Conservation (phyloP, 2,329 filamentous ascomycete species). For the Allantophomopsis lycopodina region DNA sequence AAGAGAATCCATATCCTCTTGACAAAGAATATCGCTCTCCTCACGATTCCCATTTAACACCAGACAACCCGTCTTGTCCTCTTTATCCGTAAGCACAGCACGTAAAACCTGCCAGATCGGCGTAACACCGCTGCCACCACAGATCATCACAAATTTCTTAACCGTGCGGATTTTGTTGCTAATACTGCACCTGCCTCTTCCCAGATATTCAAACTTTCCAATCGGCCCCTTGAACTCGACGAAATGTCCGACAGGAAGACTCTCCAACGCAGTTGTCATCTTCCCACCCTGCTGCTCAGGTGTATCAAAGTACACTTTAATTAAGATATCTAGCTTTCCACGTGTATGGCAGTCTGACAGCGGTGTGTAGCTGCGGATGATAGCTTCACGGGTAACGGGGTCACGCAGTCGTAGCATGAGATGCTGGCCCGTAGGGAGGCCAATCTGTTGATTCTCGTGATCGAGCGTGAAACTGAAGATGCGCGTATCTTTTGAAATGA, state of each 20-base stretch:
- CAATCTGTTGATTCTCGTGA: conserved; percentile 53
- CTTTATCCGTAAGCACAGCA: conserved; percentile 51
- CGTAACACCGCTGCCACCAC: conserved; percentile 82
- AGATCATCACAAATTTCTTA: conserved; percentile 70
- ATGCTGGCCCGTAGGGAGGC: conserved; percentile 76
- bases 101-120: conserved; percentile 76
- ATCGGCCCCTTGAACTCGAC: conserved; percentile 83
- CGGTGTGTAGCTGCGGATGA: conserved; percentile 81
- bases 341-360: conserved; percentile 48
- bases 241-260: conserved; percentile 54
- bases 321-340: conserved; percentile 59
- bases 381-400: conserved; percentile 52
- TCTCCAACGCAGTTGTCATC: conserved; percentile 71
- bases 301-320: conserved; percentile 68
- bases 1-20: conserved; percentile 55
- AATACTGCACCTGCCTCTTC: conserved; percentile 48
- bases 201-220: conserved; percentile 72
- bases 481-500: conserved; percentile 63
- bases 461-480: conserved; percentile 74
- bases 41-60: conserved; percentile 68
- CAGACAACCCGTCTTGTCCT: conserved; percentile 53
- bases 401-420: conserved; percentile 73
- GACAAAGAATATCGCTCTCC: conserved; percentile 74
- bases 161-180: conserved; percentile 41
- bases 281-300: conserved; percentile 48